Percentiles rank a stretch among this genome's conserved stretches.
Evolutionary conservation across 345 rosid genomes (phyloP).

Genomic region (Eucalyptus microcorys): DNA sequence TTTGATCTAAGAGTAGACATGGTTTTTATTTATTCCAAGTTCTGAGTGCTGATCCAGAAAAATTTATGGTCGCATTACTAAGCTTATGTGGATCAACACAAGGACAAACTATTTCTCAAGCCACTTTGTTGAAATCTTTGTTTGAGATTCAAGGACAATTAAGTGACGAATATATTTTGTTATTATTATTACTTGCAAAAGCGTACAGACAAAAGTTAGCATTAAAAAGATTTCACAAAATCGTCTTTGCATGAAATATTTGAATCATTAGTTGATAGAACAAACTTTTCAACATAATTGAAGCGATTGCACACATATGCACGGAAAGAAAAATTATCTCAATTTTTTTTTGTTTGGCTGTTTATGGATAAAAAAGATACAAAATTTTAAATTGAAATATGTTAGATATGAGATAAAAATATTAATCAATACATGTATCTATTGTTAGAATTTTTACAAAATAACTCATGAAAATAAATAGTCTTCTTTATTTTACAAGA

Average conservation of each 20-base stretch:
- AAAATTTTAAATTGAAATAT: background rate
- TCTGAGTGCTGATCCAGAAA: background rate
- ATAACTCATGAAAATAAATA: background rate
- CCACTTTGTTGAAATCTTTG: background rate
- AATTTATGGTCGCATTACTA: background rate
- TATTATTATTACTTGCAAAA: background rate
- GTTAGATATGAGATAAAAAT: background rate
- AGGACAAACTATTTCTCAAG: background rate
- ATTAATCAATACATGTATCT: background rate
- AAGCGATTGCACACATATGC: background rate
- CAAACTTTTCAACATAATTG: background rate
- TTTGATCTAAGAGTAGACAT: background rate
- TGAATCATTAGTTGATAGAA: background rate
- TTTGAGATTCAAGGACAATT: background rate
- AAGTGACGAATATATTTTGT: background rate
- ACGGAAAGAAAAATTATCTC: background rate
- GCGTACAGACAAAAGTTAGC: background rate
- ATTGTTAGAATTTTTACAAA: background rate
- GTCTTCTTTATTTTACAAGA: too few species aligned
- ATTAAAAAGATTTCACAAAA: too few species aligned
- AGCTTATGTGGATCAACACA: background rate
- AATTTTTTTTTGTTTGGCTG: rapidly evolving
- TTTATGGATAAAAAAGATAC: background rate
- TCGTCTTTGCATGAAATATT: background rate
- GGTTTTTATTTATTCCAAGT: background rate